phyloP scores from a whole-genome alignment of 257 asterid species.

The Nicotiana benthamiana region DNA sequence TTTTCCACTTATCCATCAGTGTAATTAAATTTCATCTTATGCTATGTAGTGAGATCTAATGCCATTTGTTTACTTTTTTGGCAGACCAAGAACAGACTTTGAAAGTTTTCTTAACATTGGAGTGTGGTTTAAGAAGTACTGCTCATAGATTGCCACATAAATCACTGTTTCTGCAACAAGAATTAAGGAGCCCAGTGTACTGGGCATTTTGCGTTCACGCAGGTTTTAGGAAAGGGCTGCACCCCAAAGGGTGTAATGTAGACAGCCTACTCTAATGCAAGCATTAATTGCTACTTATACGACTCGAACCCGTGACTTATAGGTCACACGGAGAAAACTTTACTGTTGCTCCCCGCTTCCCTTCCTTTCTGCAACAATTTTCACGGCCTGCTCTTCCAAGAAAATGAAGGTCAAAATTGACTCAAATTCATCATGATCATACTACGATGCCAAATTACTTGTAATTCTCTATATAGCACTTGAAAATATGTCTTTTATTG shows the following conservation, averaged over 20 bases:
- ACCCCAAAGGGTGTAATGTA: no score
- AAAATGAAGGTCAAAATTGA: neutral
- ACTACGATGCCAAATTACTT: neutral
- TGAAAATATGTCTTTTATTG: neutral
- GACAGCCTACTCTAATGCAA: no score
- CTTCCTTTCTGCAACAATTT: neutral
- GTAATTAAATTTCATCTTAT: neutral
- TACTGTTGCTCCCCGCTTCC: no score
- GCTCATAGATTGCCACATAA: constrained; percentile 28
- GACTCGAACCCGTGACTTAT: no score
- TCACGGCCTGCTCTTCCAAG: neutral
- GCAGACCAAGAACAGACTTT: constrained; percentile 85
- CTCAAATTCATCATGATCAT: neutral
- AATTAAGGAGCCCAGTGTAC: neutral
- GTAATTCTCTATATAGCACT: neutral
- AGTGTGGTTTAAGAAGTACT: constrained; percentile 73
- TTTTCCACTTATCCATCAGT: neutral
- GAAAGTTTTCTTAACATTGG: constrained; percentile 85
- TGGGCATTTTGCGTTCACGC: no score
- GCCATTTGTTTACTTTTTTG: neutral
- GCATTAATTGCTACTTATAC: no score
- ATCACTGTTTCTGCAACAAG: neutral
- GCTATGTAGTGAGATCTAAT: neutral
- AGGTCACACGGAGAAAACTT: no score
- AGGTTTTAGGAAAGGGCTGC: no score